Evolutionary conservation across 176 grass and related monocot species (phyloP).

Genomic region (Oryza rufipogon): DNA sequence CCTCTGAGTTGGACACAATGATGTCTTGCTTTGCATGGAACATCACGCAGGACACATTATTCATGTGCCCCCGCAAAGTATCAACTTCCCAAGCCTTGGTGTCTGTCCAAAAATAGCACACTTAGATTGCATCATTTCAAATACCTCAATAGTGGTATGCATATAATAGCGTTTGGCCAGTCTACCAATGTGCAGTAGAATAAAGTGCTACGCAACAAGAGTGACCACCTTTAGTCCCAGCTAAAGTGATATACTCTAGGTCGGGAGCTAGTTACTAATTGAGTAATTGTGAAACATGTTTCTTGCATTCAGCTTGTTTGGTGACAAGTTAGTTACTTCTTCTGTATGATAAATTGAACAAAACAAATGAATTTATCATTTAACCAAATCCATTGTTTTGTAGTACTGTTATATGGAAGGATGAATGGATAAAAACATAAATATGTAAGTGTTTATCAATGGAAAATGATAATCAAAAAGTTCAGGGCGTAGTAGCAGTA

Average conservation of each 20-base stretch:
- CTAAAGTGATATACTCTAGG: not conserved
- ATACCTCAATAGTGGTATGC: not conserved
- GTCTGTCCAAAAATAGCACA: conserved; percentile 56
- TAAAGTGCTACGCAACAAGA: not conserved
- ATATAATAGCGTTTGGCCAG: not conserved
- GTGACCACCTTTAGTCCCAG: not conserved
- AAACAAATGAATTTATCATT: not conserved
- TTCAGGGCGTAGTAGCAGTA: not conserved
- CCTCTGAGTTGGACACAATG: conserved; percentile 96
- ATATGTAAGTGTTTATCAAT: not conserved
- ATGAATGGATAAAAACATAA: not conserved
- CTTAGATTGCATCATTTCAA: conserved; percentile 1
- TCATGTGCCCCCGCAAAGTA: conserved; percentile 97
- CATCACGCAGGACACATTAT: conserved; percentile 96
- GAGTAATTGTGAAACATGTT: not conserved
- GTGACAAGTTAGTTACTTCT: not conserved
- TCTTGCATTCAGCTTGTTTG: conserved; percentile 7
- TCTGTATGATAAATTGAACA: not conserved
- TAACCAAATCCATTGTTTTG: not conserved
- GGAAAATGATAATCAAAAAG: not conserved
- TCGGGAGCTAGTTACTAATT: not conserved
- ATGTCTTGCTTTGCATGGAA: conserved; percentile 98
- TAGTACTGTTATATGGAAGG: not conserved
- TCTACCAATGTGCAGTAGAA: not conserved
- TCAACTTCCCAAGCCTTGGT: conserved; percentile 99